Conservation (phyloP, 2,329 filamentous ascomycete species). For the Ophiognomonia clavigignenti-juglandacearum region DNA sequence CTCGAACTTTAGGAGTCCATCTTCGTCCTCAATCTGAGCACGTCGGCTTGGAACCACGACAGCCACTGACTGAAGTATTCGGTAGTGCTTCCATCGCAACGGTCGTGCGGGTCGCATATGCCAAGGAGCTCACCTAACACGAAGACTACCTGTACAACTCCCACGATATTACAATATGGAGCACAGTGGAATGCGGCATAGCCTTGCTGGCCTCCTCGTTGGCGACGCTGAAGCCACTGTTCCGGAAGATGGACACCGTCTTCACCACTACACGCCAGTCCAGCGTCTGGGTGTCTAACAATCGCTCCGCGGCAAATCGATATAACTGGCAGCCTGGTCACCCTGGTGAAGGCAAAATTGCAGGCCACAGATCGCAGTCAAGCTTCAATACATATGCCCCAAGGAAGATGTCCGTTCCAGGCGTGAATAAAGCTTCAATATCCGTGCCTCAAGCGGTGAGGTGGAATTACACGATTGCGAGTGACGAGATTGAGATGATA, state of each 20-base stretch:
- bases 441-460: not conserved
- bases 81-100: not conserved
- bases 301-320: not conserved
- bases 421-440: not conserved
- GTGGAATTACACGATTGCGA: not conserved
- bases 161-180: constrained; percentile 40
- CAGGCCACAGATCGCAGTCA: not conserved
- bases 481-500: not conserved
- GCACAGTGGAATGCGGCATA: constrained; percentile 38
- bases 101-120: constrained; percentile 30
- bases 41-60: not conserved
- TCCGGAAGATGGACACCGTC: constrained; percentile 17
- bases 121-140: constrained; percentile 29
- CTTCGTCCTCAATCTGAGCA: not conserved
- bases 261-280: not conserved
- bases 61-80: not conserved
- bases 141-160: constrained; percentile 39
- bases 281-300: not conserved
- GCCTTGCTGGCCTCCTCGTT: constrained; percentile 34
- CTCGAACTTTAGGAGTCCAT: not conserved
- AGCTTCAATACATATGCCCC: not conserved
- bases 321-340: not conserved
- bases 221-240: constrained; percentile 35
- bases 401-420: not conserved
- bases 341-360: not conserved